phyloP scores from a whole-genome alignment of 306 rosid species.

The Dalbergia oliveri region DNA sequence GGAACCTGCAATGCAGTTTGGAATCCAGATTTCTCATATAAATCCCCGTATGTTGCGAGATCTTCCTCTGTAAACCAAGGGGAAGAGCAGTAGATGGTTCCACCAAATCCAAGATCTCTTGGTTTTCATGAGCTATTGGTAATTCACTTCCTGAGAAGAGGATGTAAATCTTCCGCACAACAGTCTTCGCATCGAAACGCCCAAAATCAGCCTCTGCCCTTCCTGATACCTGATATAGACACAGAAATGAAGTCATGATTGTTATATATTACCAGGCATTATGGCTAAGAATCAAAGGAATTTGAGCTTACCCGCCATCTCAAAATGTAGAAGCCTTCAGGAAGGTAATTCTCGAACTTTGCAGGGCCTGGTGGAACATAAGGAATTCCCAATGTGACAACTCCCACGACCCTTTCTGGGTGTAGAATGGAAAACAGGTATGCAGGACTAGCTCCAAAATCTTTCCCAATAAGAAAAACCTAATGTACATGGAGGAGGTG shows the following conservation, averaged over 20 bases:
- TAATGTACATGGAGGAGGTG: not conserved
- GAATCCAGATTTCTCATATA: constrained; percentile 85
- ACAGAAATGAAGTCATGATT: constrained; percentile 33
- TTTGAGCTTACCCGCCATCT: constrained; percentile 69
- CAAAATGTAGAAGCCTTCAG: constrained; percentile 82
- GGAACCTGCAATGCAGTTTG: constrained; percentile 75
- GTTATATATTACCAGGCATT: not conserved
- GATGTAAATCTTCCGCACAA: constrained; percentile 72
- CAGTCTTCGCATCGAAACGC: constrained; percentile 72
- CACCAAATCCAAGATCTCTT: constrained; percentile 91
- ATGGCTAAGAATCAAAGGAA: not conserved
- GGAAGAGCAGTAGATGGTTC: constrained; percentile 79
- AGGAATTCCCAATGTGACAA: constrained; percentile 76
- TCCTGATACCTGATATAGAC: constrained; percentile 67
- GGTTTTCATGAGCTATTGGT: constrained; percentile 77
- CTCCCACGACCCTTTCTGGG: constrained; percentile 78
- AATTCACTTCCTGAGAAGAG: constrained; percentile 81
- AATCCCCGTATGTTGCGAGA: constrained; percentile 65
- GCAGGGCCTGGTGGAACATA: constrained; percentile 58
- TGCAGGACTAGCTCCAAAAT: constrained; percentile 73
- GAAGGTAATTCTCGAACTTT: constrained; percentile 38
- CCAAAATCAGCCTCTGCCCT: constrained; percentile 90
- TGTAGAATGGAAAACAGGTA: constrained; percentile 61
- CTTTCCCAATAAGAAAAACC: constrained; percentile 81
- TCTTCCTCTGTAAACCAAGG: constrained; percentile 85